These are phyloP conservation scores for Ophiostoma tasmaniense DNA, from an alignment of 2,329 filamentous ascomycete species.

Conservation along the genomic window DNA sequence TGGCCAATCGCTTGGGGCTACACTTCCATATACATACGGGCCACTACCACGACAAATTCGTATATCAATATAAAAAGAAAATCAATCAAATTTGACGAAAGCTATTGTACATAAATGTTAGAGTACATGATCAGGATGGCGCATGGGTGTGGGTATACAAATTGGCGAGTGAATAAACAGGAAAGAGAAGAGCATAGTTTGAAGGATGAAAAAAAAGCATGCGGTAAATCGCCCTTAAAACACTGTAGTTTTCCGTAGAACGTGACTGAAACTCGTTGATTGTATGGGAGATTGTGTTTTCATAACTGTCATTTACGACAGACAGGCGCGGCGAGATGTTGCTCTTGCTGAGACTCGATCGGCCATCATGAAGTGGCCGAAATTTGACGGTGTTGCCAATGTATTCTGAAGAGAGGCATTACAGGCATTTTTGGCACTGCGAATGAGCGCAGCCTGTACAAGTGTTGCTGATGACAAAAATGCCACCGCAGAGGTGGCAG, in stretches of 20 bases:
- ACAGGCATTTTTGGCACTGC: constrained; percentile 41
- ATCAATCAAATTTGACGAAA: background rate
- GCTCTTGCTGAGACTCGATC: background rate
- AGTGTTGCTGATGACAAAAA: constrained; percentile 49
- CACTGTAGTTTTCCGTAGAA: background rate
- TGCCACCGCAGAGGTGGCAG: constrained; percentile 48
- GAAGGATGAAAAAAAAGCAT: no score
- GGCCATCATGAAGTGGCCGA: background rate
- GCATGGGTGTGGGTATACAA: background rate
- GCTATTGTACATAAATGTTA: background rate
- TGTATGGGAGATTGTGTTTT: background rate
- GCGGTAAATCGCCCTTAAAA: no score
- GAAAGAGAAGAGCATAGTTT: background rate
- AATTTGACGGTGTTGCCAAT: background rate
- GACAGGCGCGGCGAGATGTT: background rate
- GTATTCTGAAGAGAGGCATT: background rate
- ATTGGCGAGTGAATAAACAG: background rate
- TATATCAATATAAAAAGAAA: background rate
- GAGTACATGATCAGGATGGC: background rate
- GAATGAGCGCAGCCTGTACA: constrained; percentile 43
- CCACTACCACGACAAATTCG: background rate
- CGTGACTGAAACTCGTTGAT: background rate
- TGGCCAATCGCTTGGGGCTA: background rate
- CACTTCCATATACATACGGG: background rate
- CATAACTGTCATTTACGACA: background rate